Conservation (phyloP, 2,329 filamentous ascomycete genomes). For the Lasiodiplodia gonubiensis region DNA sequence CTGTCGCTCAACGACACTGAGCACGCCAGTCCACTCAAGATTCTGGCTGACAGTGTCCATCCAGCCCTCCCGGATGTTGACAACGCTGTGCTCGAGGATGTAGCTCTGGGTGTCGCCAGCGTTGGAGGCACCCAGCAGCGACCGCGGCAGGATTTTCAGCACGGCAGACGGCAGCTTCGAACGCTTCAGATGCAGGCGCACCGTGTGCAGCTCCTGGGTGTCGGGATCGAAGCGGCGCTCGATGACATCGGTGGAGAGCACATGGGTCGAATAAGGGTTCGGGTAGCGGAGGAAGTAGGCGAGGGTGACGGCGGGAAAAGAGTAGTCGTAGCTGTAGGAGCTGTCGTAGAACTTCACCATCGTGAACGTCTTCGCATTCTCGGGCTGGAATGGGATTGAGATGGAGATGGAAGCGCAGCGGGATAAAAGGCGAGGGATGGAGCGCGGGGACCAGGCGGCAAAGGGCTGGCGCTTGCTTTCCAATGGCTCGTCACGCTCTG, state of each 20-base stretch:
- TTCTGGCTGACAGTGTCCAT: constrained; percentile 84
- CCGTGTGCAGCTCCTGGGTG: constrained; percentile 78
- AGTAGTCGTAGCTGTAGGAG: constrained; percentile 77
- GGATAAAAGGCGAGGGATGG: background rate
- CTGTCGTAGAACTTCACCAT: constrained; percentile 61
- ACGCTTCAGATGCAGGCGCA: constrained; percentile 81
- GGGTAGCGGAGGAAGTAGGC: constrained; percentile 90
- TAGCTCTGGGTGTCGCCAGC: constrained; percentile 73
- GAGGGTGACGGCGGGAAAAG: constrained; percentile 83
- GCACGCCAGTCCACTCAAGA: constrained; percentile 79
- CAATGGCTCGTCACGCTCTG: constrained; percentile 22
- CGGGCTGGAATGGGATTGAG: constrained; percentile 14
- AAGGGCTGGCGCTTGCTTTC: constrained; percentile 13
- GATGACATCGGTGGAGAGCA: constrained; percentile 83
- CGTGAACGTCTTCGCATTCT: constrained; percentile 31
- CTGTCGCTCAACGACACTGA: constrained; percentile 79
- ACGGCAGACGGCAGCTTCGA: constrained; percentile 77
- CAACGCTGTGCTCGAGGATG: constrained; percentile 78
- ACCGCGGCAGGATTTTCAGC: constrained; percentile 75
- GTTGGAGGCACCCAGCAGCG: constrained; percentile 65
- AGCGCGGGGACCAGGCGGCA: background rate
- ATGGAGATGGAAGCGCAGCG: constrained; percentile 10
- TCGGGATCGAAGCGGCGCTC: constrained; percentile 72
- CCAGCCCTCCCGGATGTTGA: constrained; percentile 80
- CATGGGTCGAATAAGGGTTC: constrained; percentile 82